Evolutionary conservation across 257 asterid species (phyloP).

Genomic region (Solanum tacnaense): DNA sequence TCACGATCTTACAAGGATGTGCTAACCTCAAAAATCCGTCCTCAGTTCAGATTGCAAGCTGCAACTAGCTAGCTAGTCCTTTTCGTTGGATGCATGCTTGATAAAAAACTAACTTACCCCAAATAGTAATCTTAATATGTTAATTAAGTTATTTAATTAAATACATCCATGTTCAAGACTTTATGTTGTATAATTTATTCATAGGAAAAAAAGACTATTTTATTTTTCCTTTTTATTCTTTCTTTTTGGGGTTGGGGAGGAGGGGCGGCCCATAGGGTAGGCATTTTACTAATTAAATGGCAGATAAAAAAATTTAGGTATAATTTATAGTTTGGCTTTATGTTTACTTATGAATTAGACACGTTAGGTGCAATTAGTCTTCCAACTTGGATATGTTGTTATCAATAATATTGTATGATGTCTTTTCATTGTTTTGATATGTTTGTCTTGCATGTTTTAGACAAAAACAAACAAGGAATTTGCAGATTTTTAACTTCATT

Average conservation of each 20-base stretch:
- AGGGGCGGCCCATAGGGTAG: background rate
- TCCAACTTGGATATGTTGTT: background rate
- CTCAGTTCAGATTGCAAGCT: background rate
- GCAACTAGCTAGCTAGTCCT: background rate
- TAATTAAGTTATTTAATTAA: background rate
- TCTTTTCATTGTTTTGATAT: background rate
- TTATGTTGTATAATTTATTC: background rate
- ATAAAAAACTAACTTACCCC: background rate
- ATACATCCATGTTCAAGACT: background rate
- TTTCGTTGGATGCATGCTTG: background rate
- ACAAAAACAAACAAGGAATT: background rate
- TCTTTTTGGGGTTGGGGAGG: background rate
- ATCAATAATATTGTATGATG: background rate
- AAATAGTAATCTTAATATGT: background rate
- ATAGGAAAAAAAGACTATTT: background rate
- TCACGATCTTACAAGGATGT: fast-evolving
- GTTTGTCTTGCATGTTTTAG: background rate
- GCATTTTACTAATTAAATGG: background rate
- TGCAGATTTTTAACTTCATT: background rate
- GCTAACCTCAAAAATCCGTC: too few species aligned
- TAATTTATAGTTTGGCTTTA: background rate
- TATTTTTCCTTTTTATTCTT: background rate
- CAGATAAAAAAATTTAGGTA: background rate
- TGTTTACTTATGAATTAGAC: background rate
- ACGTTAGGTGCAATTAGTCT: background rate